These are phyloP conservation scores for Papiliotrema laurentii DNA, from an alignment of 1,284 basidiomycete genomes.

Conservation along the genomic window DNA sequence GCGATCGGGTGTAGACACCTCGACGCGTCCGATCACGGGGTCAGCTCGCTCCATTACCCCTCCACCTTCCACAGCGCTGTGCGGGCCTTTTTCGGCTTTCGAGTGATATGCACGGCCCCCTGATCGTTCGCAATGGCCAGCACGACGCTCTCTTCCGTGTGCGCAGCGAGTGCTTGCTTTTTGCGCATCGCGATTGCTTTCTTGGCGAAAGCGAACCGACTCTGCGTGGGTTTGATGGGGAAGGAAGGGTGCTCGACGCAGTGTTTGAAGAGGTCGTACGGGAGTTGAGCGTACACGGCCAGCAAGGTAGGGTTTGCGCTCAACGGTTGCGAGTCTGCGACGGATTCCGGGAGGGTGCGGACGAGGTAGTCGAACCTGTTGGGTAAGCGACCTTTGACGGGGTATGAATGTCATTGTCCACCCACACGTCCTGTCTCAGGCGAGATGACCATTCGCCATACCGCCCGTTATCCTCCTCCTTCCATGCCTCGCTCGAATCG, in stretches of 20 bases:
- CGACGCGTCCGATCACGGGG: too few relatives aligned
- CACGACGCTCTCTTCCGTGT: conserved; percentile 66
- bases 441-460: conserved; percentile 38
- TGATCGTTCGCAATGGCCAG: conserved; percentile 66
- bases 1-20: too few relatives aligned
- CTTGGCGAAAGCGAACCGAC: conserved; percentile 82
- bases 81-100: conserved; percentile 65
- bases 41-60: conserved; percentile 52
- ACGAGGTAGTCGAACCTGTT: conserved; percentile 72
- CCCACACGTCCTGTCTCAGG: conserved; percentile 36
- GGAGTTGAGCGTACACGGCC: conserved; percentile 43
- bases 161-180: conserved; percentile 56
- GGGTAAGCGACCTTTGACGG: conserved; percentile 50
- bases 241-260: conserved; percentile 37
- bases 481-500: conserved; percentile 7
- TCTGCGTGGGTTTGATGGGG: conserved; percentile 60
- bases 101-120: conserved; percentile 75
- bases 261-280: conserved; percentile 45
- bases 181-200: conserved; percentile 77
- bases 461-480: conserved; percentile 10
- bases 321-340: conserved; percentile 49
- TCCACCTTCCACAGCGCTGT: conserved; percentile 81
- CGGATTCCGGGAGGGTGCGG: conserved; percentile 59
- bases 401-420: conserved; percentile 2
- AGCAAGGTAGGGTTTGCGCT: conserved; percentile 24